Percentiles rank a stretch among this genome's conserved stretches.
Evolutionary conservation across 805 yeast species (phyloP).

Genomic region (Ogataea pignaliae): DNA sequence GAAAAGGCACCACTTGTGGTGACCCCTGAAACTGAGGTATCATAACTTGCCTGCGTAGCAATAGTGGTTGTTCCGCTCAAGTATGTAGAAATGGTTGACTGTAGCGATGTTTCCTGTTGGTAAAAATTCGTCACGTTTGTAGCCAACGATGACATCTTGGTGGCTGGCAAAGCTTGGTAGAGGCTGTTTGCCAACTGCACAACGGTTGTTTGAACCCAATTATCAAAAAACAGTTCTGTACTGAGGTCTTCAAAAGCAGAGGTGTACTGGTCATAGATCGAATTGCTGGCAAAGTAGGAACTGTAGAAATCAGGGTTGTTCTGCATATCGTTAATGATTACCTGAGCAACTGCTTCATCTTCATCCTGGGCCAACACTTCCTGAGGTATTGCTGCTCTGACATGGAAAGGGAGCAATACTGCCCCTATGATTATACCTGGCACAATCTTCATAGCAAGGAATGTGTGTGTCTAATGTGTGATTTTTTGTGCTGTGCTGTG

Average conservation of each 20-base stretch:
- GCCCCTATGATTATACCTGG: neutral
- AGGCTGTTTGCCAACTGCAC: neutral
- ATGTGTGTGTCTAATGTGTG: too few species aligned
- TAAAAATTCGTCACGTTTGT: neutral
- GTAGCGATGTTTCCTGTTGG: neutral
- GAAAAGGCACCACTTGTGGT: constrained; percentile 2
- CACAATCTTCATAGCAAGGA: too few species aligned
- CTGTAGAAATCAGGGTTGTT: neutral
- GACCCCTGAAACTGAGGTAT: neutral
- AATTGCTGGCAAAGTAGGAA: constrained; percentile 1
- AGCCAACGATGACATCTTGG: neutral
- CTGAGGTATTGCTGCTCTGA: neutral
- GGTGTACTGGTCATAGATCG: constrained; percentile 1
- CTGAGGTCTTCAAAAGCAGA: neutral
- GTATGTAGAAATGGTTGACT: neutral
- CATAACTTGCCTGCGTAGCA: constrained; percentile 1
- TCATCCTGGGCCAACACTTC: neutral
- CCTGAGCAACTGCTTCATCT: constrained; percentile 2
- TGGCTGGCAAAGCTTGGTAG: constrained; percentile 1
- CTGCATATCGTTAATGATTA: neutral
- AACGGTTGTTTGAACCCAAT: constrained; percentile 1
- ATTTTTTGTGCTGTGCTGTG: too few species aligned
- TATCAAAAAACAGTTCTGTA: constrained; percentile 1
- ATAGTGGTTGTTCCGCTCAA: neutral
- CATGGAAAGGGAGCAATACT: neutral